Percentiles rank a stretch among this genome's conserved stretches.
Conservation (phyloP, 1,139 yeast species). For the Tardiomyces blankii region DNA sequence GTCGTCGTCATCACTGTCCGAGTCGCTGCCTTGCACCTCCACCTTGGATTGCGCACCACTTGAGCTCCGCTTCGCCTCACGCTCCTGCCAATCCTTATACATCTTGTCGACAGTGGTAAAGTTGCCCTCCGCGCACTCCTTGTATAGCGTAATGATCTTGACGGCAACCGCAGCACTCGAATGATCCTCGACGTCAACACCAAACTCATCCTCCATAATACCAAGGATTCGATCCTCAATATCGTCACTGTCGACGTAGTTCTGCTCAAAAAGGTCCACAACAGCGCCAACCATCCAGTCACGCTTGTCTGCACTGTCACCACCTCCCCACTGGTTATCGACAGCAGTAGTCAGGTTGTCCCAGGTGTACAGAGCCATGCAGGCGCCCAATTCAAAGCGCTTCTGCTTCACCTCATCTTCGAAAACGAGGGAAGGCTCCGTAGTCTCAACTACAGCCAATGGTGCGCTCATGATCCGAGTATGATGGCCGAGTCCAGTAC, state of each 20-base stretch:
- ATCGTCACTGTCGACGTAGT: slow-evolving; percentile 55
- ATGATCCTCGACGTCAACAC: slow-evolving; percentile 78
- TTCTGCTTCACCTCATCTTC: slow-evolving; percentile 60
- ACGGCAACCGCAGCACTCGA: slow-evolving; percentile 70
- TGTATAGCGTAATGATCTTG: slow-evolving; percentile 52
- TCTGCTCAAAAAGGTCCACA: slow-evolving; percentile 57
- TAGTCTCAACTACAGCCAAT: too few species aligned
- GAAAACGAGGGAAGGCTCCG: slow-evolving; percentile 36
- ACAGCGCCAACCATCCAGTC: slow-evolving; percentile 89
- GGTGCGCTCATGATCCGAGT: too few species aligned
- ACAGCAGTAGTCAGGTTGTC: slow-evolving; percentile 84
- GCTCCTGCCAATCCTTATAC: slow-evolving; percentile 48
- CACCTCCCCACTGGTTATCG: slow-evolving; percentile 96
- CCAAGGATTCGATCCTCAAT: slow-evolving; percentile 78
- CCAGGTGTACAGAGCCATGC: slow-evolving; percentile 85
- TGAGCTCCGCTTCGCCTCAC: slow-evolving; percentile 31
- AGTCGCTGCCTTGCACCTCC: slow-evolving; percentile 32
- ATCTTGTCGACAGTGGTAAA: slow-evolving; percentile 47
- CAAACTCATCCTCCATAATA: slow-evolving; percentile 94
- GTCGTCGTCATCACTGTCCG: slow-evolving; percentile 31
- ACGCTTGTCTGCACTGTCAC: slow-evolving; percentile 78
- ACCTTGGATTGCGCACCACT: slow-evolving; percentile 29
- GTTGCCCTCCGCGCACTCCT: slow-evolving; percentile 44
- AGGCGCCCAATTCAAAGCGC: slow-evolving; percentile 85
- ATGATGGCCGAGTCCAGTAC: too few species aligned